A percentile compares a stretch with the other conserved stretches of the same genome.
phyloP scores from a whole-genome alignment of 176 grass and related monocot genomes.

The Poa pratensis region DNA sequence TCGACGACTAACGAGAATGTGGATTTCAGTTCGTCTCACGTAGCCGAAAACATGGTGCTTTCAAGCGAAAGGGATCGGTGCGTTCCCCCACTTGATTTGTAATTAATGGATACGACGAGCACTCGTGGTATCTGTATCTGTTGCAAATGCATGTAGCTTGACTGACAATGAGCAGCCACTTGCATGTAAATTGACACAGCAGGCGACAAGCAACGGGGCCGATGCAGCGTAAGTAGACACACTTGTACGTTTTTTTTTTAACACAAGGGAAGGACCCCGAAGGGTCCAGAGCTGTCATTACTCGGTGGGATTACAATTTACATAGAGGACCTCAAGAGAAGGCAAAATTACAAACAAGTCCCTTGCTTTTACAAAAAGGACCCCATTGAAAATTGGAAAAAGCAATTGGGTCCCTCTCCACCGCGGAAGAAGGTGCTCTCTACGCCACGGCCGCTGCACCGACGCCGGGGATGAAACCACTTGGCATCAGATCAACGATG shows the following conservation, averaged over 20 bases:
- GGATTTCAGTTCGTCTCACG: background rate
- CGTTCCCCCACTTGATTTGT: background rate
- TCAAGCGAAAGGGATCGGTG: slow-evolving; percentile 3
- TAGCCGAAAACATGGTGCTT: slow-evolving; percentile 9
- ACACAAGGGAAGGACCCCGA: no score
- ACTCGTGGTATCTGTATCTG: background rate
- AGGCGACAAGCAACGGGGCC: background rate
- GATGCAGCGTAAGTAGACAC: background rate
- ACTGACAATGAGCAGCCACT: background rate
- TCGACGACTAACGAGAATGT: background rate
- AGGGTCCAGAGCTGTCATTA: no score
- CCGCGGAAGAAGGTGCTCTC: no score
- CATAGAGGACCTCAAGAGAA: no score
- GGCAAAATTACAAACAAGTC: no score
- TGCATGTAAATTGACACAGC: background rate
- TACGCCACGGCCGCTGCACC: no score
- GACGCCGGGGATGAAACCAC: no score
- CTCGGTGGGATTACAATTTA: no score
- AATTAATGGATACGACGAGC: background rate
- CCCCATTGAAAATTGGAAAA: no score
- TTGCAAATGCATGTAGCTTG: background rate
- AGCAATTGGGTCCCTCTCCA: no score
- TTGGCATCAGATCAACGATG: no score
- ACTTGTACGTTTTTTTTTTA: background rate
- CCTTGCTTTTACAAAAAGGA: no score